phyloP scores from a whole-genome alignment of 768 basidiomycete genomes.

The Mycena polygramma region DNA sequence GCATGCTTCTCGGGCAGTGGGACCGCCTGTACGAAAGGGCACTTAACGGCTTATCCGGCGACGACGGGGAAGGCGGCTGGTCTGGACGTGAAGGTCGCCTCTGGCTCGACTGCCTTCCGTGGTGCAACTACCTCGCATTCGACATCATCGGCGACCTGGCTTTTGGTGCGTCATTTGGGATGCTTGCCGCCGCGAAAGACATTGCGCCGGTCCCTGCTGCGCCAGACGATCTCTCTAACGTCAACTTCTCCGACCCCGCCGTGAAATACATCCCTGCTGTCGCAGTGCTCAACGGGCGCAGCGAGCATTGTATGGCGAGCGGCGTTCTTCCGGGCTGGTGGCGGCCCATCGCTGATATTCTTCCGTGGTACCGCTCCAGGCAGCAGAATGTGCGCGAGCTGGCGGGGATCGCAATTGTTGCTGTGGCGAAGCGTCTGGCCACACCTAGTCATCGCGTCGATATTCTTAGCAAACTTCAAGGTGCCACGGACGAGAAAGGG shows the following conservation, averaged over 20 bases:
- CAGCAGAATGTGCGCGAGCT: slow-evolving; percentile 75
- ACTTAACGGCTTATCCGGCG: slow-evolving; percentile 64
- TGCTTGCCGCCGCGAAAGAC: slow-evolving; percentile 82
- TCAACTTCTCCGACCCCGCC: slow-evolving; percentile 64
- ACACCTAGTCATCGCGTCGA: slow-evolving; percentile 82
- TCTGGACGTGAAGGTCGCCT: slow-evolving; percentile 68
- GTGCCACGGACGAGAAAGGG: slow-evolving; percentile 81
- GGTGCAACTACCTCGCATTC: slow-evolving; percentile 69
- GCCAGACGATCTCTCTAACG: slow-evolving; percentile 57
- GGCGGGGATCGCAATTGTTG: slow-evolving; percentile 84
- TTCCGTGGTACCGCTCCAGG: slow-evolving; percentile 84
- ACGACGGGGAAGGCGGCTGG: slow-evolving; percentile 76
- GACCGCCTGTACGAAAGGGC: slow-evolving; percentile 75
- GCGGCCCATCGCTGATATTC: slow-evolving; percentile 68
- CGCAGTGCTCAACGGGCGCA: slow-evolving; percentile 87
- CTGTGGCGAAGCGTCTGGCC: slow-evolving; percentile 79
- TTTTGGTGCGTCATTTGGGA: slow-evolving; percentile 90
- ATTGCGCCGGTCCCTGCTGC: slow-evolving; percentile 73
- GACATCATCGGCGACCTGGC: slow-evolving; percentile 89
- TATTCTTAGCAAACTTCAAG: slow-evolving; percentile 83
- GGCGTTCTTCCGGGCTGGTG: slow-evolving; percentile 81
- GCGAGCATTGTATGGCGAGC: slow-evolving; percentile 87
- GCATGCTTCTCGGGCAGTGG: slow-evolving; percentile 77
- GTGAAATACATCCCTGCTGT: slow-evolving; percentile 81
- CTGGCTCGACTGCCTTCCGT: slow-evolving; percentile 83